Base-by-base conservation (phyloP, 2,329 filamentous ascomycete species). In the Teratosphaeria nubilosa region DNA sequence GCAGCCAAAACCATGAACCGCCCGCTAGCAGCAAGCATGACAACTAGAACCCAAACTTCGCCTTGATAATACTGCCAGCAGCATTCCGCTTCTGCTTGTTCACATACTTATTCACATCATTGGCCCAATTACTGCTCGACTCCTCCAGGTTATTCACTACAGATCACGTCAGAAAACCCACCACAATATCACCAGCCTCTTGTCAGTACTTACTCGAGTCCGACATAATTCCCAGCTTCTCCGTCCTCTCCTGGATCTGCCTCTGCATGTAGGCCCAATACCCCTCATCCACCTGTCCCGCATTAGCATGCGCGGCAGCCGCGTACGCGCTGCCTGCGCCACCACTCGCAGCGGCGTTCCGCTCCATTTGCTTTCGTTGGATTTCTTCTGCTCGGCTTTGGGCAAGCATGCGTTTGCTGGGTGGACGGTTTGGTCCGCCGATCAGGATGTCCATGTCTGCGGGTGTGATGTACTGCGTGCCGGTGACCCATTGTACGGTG, bases 401-500 rank as follows among this genome's bases (percentile, higher is more conserved):
- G 1, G 86, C 87, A 53, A 94, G 72, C 88, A 95, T 95, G 37
- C 88, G 84, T 74, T 95, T 95, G 60, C 88, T 94, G 1, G 90
- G 86, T 2, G 92, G 94, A 2, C 94, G 83, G 68, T 94, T 87
- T 1, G 91, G 86, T 0, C 92, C 92, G 55, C 92, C 90, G 60
- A 99, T 94, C 1, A 99, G 78, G 1, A 96, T 75, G 68, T 97
- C 94, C 68, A 99, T 84, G 67, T 99, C 94, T 1, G 86, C 80
- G 0, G 90, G 87, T 1, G 90, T 90, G 52, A 99, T 82, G 66
- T 95, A 88, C 73, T 96, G 92, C 1, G 92, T 97, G 3, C 94
- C 94, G 0, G 91, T 88, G 56, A 99, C 90, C 94, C 94, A 99
- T 74, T 97, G 91, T 41, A 99, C 75, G 67, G 95, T 96, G 22